A percentile compares a stretch with the other conserved stretches of the same genome.
phyloP scores from a whole-genome alignment of 2,329 filamentous ascomycete genomes.

The Conoideocrella luteorostrata region DNA sequence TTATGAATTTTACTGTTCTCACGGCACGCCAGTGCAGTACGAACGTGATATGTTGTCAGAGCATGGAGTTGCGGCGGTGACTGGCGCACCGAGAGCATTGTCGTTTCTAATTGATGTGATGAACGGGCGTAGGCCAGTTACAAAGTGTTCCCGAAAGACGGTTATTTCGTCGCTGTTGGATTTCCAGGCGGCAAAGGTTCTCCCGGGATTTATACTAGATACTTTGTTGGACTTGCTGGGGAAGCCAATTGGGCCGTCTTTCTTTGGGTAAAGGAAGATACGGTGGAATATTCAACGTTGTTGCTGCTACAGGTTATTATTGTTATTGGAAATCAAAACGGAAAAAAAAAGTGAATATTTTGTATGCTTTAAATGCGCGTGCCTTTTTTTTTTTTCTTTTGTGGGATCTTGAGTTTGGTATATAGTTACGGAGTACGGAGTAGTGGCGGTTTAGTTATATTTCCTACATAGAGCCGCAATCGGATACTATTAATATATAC shows the following conservation, averaged over 20 bases:
- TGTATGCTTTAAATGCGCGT: no score
- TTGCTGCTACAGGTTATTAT: no score
- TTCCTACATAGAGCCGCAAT: no score
- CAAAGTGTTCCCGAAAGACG: neutral
- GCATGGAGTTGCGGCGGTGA: neutral
- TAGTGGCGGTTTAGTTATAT: no score
- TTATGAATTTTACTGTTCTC: conserved; percentile 2
- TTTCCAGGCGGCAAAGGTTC: neutral
- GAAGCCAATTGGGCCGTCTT: neutral
- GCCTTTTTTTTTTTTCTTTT: no score
- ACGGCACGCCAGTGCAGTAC: conserved; percentile 2
- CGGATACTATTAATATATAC: no score
- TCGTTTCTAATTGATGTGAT: conserved; percentile 1
- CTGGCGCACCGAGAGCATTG: neutral
- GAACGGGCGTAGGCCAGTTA: neutral
- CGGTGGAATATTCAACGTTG: conserved; percentile 28
- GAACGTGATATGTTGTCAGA: neutral
- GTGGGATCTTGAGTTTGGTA: no score
- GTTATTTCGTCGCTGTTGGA: neutral
- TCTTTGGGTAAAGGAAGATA: conserved; percentile 9
- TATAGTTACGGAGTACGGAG: no score
- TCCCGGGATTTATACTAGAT: neutral
- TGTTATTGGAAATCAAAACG: no score
- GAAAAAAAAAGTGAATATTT: no score
- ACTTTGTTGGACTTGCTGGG: conserved; percentile 1